These are phyloP conservation scores for Phycomyces nitens DNA, from an alignment of 192 early-diverging fungal species.

Conservation along the genomic window DNA sequence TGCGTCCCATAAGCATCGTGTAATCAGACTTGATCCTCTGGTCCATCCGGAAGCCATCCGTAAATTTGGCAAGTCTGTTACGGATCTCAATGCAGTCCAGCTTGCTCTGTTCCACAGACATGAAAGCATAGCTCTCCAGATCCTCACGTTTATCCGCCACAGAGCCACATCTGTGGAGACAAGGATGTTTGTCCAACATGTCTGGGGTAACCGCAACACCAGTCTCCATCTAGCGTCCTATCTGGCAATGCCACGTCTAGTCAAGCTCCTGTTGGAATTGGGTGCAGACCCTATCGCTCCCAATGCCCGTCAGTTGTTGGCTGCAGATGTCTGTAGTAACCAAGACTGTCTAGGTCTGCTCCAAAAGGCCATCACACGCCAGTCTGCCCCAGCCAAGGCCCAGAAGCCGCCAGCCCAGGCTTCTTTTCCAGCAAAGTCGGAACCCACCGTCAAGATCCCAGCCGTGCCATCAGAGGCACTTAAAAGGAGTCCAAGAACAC, in stretches of 20 bases:
- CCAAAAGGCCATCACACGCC: background rate
- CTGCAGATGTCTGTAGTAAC: conserved; percentile 9
- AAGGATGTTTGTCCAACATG: conserved; percentile 23
- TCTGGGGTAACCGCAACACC: conserved; percentile 23
- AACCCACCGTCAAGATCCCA: too few species aligned
- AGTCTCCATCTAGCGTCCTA: conserved; percentile 21
- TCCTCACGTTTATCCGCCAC: conserved; percentile 12
- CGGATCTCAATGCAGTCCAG: conserved; percentile 30
- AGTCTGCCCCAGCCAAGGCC: conserved; percentile 60
- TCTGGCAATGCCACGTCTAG: conserved; percentile 10
- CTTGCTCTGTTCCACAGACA: conserved; percentile 13
- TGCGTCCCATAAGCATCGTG: conserved; percentile 17
- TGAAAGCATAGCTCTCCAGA: conserved; percentile 4
- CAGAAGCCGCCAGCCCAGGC: conserved; percentile 53
- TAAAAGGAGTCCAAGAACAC: background rate
- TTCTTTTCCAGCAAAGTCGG: too few species aligned
- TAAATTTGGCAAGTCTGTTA: conserved; percentile 16
- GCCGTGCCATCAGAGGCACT: conserved; percentile 4
- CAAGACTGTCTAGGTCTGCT: background rate
- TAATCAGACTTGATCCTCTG: conserved; percentile 2
- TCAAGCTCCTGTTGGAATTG: conserved; percentile 13
- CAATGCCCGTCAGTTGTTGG: background rate
- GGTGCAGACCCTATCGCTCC: conserved; percentile 10
- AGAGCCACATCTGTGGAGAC: background rate
- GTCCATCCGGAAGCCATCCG: background rate